A percentile compares a stretch with the other conserved stretches of the same genome.
Evolutionary conservation across 257 asterid species (phyloP).

Genomic region (Ajuga chamaepitys): DNA sequence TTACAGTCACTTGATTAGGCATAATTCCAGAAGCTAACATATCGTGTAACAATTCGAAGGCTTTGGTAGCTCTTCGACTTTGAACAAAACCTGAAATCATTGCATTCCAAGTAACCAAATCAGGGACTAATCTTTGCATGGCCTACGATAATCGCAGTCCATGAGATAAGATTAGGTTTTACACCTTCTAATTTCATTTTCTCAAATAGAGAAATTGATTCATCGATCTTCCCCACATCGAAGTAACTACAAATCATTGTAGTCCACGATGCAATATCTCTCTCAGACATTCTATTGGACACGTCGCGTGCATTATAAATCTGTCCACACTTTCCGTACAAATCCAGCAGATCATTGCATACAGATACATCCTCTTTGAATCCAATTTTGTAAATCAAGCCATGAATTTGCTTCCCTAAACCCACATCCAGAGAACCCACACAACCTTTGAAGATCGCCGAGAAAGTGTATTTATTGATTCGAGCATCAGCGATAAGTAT

Average conservation of each 20-base stretch:
- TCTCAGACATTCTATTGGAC: slow-evolving; percentile 43
- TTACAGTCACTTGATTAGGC: slow-evolving; percentile 56
- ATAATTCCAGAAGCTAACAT: slow-evolving; percentile 40
- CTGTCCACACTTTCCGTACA: slow-evolving; percentile 34
- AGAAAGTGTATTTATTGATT: slow-evolving; percentile 38
- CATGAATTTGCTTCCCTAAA: slow-evolving; percentile 51
- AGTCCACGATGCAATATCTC: slow-evolving; percentile 67
- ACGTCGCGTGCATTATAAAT: slow-evolving; percentile 27
- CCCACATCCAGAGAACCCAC: slow-evolving; percentile 36
- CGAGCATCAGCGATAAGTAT: slow-evolving; percentile 32
- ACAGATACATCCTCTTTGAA: not conserved
- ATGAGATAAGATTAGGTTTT: slow-evolving; percentile 43
- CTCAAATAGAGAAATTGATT: slow-evolving; percentile 37
- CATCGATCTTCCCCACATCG: slow-evolving; percentile 31
- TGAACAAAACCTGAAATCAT: slow-evolving; percentile 57
- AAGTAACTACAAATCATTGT: slow-evolving; percentile 47
- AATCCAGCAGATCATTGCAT: not conserved
- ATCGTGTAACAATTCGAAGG: slow-evolving; percentile 28
- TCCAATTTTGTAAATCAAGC: slow-evolving; percentile 26
- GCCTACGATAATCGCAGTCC: slow-evolving; percentile 50
- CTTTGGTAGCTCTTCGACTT: slow-evolving; percentile 34
- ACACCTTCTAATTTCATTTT: slow-evolving; percentile 44
- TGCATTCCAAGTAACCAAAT: slow-evolving; percentile 60
- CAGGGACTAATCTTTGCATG: slow-evolving; percentile 41
- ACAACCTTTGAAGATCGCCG: slow-evolving; percentile 41